Evolutionary conservation across 345 rosid genomes (phyloP).

Genomic region (Dipteronia dyeriana): DNA sequence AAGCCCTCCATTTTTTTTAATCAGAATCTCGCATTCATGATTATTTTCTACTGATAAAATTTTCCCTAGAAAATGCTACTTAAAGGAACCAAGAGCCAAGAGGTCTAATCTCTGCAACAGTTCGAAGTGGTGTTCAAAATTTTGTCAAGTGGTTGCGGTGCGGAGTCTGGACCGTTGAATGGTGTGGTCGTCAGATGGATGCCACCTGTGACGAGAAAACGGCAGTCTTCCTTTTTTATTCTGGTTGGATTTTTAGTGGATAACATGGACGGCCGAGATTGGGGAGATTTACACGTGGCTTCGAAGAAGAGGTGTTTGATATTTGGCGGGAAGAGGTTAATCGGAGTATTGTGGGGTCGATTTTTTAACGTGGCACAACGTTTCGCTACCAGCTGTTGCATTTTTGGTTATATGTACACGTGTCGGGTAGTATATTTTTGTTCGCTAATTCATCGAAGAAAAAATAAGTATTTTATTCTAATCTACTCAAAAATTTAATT

Average conservation of each 20-base stretch:
- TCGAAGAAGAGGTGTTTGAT: background rate
- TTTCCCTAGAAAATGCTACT: background rate
- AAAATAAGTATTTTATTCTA: rapidly evolving
- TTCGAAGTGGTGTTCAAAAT: background rate
- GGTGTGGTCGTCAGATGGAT: background rate
- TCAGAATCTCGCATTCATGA: background rate
- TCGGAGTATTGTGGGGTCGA: background rate
- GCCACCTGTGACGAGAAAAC: background rate
- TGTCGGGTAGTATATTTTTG: no score
- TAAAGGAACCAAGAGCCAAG: background rate
- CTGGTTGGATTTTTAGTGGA: background rate
- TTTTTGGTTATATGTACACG: no score
- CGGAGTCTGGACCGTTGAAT: background rate
- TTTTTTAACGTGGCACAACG: background rate
- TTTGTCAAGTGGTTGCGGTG: background rate
- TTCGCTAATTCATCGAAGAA: no score
- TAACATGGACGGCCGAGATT: conserved; percentile 11
- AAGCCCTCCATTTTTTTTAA: background rate
- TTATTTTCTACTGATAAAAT: background rate
- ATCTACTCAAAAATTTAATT: no score
- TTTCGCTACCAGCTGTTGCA: background rate
- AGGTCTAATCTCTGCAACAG: background rate
- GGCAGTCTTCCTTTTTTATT: background rate
- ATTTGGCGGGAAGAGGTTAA: background rate
- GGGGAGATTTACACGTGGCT: conserved; percentile 6